phyloP scores from a whole-genome alignment of 805 yeast genomes.

The Barnettozyma sucrosica region DNA sequence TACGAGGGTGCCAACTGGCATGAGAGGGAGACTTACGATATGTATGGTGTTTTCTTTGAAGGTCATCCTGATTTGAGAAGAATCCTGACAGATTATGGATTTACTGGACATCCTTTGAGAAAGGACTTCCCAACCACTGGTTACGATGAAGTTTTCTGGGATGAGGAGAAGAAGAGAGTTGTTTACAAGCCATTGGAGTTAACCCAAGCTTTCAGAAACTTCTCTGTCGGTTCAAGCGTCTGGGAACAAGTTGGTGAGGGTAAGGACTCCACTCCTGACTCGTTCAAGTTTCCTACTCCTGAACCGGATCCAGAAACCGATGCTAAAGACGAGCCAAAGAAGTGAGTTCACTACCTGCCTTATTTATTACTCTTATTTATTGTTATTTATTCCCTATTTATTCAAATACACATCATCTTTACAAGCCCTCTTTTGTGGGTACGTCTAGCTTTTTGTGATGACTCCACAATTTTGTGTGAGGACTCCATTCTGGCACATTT shows the following conservation, averaged over 20 bases:
- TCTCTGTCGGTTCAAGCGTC: constrained; percentile 79
- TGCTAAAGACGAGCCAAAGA: constrained; percentile 23
- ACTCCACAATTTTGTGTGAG: background rate
- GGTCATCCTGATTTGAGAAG: constrained; percentile 87
- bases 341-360: constrained; percentile 11
- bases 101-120: constrained; percentile 87
- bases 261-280: constrained; percentile 71
- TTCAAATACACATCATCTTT: background rate
- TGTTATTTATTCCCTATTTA: constrained; percentile 13
- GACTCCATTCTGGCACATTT: background rate
- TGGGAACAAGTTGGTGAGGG: constrained; percentile 94
- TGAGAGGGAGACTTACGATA: constrained; percentile 84
- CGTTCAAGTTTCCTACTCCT: constrained; percentile 78
- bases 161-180: constrained; percentile 84
- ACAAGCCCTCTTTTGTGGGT: background rate
- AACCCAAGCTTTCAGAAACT: constrained; percentile 90
- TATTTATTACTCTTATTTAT: constrained; percentile 20
- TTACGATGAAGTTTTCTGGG: constrained; percentile 84
- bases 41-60: constrained; percentile 83
- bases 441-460: background rate
- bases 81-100: constrained; percentile 87
- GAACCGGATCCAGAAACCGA: constrained; percentile 64
- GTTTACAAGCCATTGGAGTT: constrained; percentile 87
- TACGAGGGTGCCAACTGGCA: constrained; percentile 85
- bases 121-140: constrained; percentile 93